Percentiles rank a stretch among this genome's conserved stretches.
Conservation (phyloP, 225 moss, liverwort and hornwort species). For the Marchantia paleacea region DNA sequence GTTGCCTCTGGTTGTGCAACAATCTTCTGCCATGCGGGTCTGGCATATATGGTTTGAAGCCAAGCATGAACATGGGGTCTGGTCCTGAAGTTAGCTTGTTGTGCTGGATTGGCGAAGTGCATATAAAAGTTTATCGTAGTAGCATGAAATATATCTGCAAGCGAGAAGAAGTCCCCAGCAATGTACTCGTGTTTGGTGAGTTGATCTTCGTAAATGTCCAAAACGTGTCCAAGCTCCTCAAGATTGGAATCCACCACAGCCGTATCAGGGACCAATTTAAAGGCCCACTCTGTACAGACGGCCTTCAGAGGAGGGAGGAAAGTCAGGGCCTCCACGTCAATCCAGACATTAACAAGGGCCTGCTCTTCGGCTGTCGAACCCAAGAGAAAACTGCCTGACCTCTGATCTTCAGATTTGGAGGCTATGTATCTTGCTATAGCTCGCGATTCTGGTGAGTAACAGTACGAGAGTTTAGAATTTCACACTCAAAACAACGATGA, state of each 20-base stretch:
- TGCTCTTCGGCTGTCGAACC: not conserved
- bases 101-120: not conserved
- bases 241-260: not conserved
- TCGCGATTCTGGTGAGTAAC: conserved; percentile 4
- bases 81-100: not conserved
- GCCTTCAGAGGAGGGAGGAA: not conserved
- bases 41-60: conserved; percentile 4
- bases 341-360: conserved; percentile 1
- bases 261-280: not conserved
- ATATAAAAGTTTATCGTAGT: not conserved
- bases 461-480: too few relatives aligned
- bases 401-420: conserved; percentile 5
- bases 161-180: conserved; percentile 30
- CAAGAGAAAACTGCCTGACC: not conserved
- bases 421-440: not conserved
- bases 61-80: conserved; percentile 16
- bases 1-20: not conserved
- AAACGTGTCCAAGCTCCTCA: conserved; percentile 12
- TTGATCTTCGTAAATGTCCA: conserved; percentile 35
- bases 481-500: too few relatives aligned
- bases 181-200: conserved; percentile 31
- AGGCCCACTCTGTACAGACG: not conserved
- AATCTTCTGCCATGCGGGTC: conserved; percentile 25
- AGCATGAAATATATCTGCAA: conserved; percentile 28
- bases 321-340: not conserved